These are phyloP conservation scores for Candida yuanshanica DNA, from an alignment of 805 yeast species.

Conservation along the genomic window DNA sequence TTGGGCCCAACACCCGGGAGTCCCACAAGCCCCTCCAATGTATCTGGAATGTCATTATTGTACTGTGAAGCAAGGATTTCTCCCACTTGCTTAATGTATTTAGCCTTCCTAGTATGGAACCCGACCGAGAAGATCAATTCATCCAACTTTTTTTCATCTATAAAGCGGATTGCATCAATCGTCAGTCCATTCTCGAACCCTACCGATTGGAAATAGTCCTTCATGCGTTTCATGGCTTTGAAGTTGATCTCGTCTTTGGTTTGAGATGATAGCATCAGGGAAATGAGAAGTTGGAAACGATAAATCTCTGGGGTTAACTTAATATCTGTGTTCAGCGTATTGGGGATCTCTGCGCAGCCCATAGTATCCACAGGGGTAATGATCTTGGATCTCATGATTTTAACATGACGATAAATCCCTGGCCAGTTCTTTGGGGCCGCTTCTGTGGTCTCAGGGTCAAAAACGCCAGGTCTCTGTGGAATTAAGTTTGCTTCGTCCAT, in stretches of 20 bases:
- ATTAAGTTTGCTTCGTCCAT: background rate
- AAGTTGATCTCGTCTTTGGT: conserved; percentile 86
- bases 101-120: conserved; percentile 77
- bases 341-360: conserved; percentile 69
- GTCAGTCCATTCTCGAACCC: conserved; percentile 50
- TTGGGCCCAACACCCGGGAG: conserved; percentile 96
- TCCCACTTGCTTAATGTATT: conserved; percentile 58
- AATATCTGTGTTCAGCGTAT: conserved; percentile 27
- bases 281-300: conserved; percentile 70
- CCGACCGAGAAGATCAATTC: conserved; percentile 73
- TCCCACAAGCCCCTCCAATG: conserved; percentile 54
- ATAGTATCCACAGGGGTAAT: conserved; percentile 84
- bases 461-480: background rate
- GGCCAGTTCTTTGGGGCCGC: conserved; percentile 42
- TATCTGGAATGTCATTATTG: conserved; percentile 67
- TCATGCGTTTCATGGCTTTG: conserved; percentile 60
- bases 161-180: conserved; percentile 44
- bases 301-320: conserved; percentile 30
- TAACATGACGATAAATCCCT: conserved; percentile 52
- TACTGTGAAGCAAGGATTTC: conserved; percentile 43
- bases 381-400: conserved; percentile 58
- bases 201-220: conserved; percentile 36
- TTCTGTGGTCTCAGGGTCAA: background rate
- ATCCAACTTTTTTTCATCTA: conserved; percentile 56
- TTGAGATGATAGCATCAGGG: conserved; percentile 85